A percentile compares a stretch with the other conserved stretches of the same genome.
Conservation (phyloP, 1,139 yeast species). For the Saccharomyces hybrid region DNA sequence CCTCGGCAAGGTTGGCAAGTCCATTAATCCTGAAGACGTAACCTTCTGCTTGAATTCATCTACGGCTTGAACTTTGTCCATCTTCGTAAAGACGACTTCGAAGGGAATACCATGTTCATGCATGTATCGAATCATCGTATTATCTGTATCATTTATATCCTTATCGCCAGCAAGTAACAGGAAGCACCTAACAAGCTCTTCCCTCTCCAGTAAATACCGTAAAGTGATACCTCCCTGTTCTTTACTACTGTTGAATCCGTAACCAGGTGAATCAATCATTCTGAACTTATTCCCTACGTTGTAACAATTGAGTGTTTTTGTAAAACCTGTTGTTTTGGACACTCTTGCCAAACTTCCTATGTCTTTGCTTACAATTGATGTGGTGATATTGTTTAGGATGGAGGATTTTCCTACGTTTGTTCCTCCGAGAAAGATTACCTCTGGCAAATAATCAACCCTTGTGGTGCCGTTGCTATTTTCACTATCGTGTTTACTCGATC, state of each 20-base stretch:
- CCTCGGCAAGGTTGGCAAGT: constrained; percentile 33
- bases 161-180: constrained; percentile 51
- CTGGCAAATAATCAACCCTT: constrained; percentile 40
- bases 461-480: constrained; percentile 1
- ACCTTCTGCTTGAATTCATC: constrained; percentile 25
- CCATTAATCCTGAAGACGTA: constrained; percentile 21
- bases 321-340: constrained; percentile 62
- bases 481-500: constrained; percentile 14
- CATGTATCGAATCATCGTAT: constrained; percentile 44
- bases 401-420: constrained; percentile 85
- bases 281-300: constrained; percentile 57
- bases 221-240: constrained; percentile 63
- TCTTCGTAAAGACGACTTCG: constrained; percentile 70
- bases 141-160: constrained; percentile 55
- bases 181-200: constrained; percentile 49
- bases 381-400: constrained; percentile 48
- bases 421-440: constrained; percentile 65
- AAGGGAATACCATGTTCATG: constrained; percentile 53
- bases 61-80: constrained; percentile 43
- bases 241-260: constrained; percentile 56
- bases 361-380: constrained; percentile 33
- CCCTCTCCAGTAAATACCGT: constrained; percentile 50
- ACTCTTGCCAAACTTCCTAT: constrained; percentile 43
- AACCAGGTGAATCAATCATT: constrained; percentile 81
- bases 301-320: constrained; percentile 69